Conservation (phyloP, 164 flowering plant species). For the Tetrastigma voinierianum region DNA sequence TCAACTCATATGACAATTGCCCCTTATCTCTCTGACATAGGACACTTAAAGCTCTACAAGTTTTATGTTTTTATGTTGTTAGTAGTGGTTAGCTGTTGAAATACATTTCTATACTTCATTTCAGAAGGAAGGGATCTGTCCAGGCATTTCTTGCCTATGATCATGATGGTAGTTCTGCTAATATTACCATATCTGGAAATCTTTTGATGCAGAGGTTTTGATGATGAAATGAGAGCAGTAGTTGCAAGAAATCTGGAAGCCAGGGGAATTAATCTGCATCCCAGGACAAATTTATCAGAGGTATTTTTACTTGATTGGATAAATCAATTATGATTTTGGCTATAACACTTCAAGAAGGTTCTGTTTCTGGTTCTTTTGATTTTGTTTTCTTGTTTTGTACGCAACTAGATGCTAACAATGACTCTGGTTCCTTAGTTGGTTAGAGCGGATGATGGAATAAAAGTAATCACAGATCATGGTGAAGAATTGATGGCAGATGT, state of each 20-base stretch:
- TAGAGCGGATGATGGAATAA: conserved; percentile 77
- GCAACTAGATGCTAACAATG: conserved; percentile 4
- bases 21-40: background rate
- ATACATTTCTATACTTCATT: background rate
- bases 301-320: conserved; percentile 27
- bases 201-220: conserved; percentile 73
- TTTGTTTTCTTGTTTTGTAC: background rate
- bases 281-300: conserved; percentile 63
- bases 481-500: conserved; percentile 84
- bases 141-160: background rate
- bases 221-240: conserved; percentile 91
- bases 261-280: conserved; percentile 86
- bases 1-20: background rate
- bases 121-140: background rate
- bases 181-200: background rate
- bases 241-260: conserved; percentile 91
- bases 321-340: background rate
- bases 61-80: background rate
- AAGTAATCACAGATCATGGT: conserved; percentile 77
- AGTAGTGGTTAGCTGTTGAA: background rate
- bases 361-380: background rate
- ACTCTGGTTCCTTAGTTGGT: conserved; percentile 45
- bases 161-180: background rate
- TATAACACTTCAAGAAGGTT: background rate
- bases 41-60: background rate